phyloP scores from a whole-genome alignment of 441 rosid species.

The Pelargonium myrrhifolium region DNA sequence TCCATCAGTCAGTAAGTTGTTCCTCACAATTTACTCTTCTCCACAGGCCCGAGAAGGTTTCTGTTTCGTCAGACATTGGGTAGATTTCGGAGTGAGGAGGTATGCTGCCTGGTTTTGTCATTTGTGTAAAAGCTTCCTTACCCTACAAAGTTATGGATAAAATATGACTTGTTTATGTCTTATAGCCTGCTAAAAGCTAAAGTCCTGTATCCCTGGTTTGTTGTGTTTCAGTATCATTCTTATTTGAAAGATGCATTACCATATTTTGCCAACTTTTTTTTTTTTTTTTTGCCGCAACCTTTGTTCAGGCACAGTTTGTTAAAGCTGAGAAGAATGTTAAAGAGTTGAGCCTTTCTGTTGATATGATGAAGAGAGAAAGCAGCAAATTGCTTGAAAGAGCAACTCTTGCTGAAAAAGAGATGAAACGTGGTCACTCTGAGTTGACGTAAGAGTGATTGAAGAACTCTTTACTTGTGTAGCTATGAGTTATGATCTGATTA shows the following conservation, averaged over 20 bases:
- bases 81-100: slow-evolving; percentile 85
- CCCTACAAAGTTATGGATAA: background rate
- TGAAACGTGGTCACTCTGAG: slow-evolving; percentile 61
- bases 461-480: slow-evolving; percentile 9
- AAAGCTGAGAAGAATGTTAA: slow-evolving; percentile 74
- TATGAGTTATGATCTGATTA: slow-evolving; percentile 10
- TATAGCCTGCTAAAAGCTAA: background rate
- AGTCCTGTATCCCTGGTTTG: slow-evolving; percentile 2
- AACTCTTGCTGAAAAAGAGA: slow-evolving; percentile 72
- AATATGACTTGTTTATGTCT: background rate
- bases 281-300: slow-evolving; percentile 12
- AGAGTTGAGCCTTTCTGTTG: slow-evolving; percentile 63
- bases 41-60: slow-evolving; percentile 78
- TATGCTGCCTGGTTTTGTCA: slow-evolving; percentile 17
- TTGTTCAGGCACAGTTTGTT: slow-evolving; percentile 54
- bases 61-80: slow-evolving; percentile 67
- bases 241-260: background rate
- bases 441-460: slow-evolving; percentile 41
- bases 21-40: slow-evolving; percentile 6
- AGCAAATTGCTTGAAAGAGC: slow-evolving; percentile 75
- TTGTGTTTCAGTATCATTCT: background rate
- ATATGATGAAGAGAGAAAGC: slow-evolving; percentile 77
- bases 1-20: slow-evolving; percentile 10
- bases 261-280: background rate
- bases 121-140: slow-evolving; percentile 10